phyloP scores from a whole-genome alignment of 495 filamentous ascomycete genomes.

The Annulohypoxylon nitens region DNA sequence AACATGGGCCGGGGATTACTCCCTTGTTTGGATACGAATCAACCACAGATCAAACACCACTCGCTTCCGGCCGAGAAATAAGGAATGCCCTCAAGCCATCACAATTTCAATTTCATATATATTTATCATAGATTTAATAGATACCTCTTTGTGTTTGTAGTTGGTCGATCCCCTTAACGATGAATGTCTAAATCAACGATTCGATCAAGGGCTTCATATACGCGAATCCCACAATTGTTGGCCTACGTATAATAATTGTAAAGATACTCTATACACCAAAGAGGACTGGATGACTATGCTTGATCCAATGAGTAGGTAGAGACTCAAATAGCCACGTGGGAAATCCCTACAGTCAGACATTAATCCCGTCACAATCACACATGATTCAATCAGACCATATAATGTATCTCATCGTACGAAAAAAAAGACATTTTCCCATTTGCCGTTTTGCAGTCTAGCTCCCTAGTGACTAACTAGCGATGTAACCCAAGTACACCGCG shows the following conservation, averaged over 20 bases:
- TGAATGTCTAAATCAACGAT: background rate
- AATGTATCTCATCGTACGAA: constrained; percentile 11
- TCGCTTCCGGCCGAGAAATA: background rate
- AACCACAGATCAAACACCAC: background rate
- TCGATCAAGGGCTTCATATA: too few relatives aligned
- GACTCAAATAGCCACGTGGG: too few relatives aligned
- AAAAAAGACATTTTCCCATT: constrained; percentile 9
- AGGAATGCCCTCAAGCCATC: background rate
- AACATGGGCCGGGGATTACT: background rate
- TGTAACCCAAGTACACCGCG: constrained; percentile 4
- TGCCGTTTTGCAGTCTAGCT: constrained; percentile 27
- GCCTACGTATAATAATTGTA: background rate
- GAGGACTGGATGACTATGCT: too few relatives aligned
- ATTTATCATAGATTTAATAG: background rate
- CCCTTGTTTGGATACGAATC: background rate
- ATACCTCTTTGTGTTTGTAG: background rate
- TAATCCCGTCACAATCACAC: background rate
- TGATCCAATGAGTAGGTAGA: too few relatives aligned
- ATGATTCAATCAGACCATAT: background rate
- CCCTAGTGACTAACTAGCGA: constrained; percentile 26
- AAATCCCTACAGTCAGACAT: background rate
- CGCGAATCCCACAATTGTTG: too few relatives aligned
- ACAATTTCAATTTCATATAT: background rate
- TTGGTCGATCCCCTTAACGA: background rate
- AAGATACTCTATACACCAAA: too few relatives aligned